phyloP scores from a whole-genome alignment of 331 rosid species.

The Stylosanthes scabra region DNA sequence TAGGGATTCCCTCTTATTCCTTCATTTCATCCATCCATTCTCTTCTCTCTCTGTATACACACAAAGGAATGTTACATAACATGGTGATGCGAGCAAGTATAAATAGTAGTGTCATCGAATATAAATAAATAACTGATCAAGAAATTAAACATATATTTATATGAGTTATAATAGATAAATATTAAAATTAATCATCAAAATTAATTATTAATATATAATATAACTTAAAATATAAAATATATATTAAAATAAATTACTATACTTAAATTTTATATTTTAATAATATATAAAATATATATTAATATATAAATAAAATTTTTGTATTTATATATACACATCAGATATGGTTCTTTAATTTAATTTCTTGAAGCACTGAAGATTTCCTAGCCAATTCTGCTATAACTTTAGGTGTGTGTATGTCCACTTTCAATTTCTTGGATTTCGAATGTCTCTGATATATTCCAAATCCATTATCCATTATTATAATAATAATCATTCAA shows the following conservation, averaged over 20 bases:
- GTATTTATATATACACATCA: background rate
- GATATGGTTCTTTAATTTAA: slow-evolving; percentile 18
- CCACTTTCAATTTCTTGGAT: slow-evolving; percentile 55
- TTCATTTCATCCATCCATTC: slow-evolving; percentile 12
- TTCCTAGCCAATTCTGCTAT: slow-evolving; percentile 56
- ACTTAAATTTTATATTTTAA: no score
- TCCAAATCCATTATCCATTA: slow-evolving; percentile 24
- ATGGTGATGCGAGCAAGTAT: slow-evolving; percentile 12
- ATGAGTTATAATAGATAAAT: no score
- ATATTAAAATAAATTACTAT: no score
- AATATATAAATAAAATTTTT: no score
- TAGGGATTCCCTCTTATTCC: slow-evolving; percentile 70
- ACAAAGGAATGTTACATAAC: slow-evolving; percentile 51
- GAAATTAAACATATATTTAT: no score
- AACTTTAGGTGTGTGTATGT: slow-evolving; percentile 44
- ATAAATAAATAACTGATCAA: no score
- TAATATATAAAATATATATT: no score
- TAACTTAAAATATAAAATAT: no score
- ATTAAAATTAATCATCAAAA: no score
- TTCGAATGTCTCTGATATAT: slow-evolving; percentile 57
- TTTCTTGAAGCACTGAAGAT: slow-evolving; percentile 72
- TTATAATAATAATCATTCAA: slow-evolving; percentile 34
- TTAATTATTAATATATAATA: no score
- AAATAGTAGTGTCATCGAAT: no score
- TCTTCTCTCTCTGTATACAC: background rate